Percentiles rank a stretch among this genome's conserved stretches.
Evolutionary conservation across 1,284 basidiomycete species (phyloP).

Genomic region (Sanghuangporus weigelae): DNA sequence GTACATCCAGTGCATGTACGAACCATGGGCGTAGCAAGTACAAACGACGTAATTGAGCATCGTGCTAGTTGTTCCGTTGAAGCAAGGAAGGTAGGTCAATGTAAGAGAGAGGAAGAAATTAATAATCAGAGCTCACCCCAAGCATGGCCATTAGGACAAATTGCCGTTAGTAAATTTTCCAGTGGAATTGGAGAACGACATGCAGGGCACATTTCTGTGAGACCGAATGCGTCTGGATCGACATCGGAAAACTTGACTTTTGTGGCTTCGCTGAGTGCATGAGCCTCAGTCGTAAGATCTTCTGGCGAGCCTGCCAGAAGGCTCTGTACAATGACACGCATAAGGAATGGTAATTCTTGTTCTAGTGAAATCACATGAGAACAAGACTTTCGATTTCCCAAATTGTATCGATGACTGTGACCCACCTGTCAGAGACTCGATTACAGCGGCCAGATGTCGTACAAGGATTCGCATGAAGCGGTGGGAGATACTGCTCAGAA

Average conservation of each 20-base stretch:
- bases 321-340: slow-evolving; percentile 16
- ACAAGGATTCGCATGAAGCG: slow-evolving; percentile 50
- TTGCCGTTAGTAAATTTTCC: slow-evolving; percentile 49
- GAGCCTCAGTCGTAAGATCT: slow-evolving; percentile 2
- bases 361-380: slow-evolving; percentile 10
- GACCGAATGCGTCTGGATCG: slow-evolving; percentile 15
- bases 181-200: slow-evolving; percentile 54
- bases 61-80: slow-evolving; percentile 41
- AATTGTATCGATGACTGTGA: slow-evolving; percentile 1
- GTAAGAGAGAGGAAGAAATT: background rate
- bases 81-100: background rate
- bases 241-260: slow-evolving; percentile 7
- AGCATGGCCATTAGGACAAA: slow-evolving; percentile 59
- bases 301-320: slow-evolving; percentile 14
- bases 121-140: slow-evolving; percentile 45
- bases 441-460: slow-evolving; percentile 47
- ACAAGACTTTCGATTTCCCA: slow-evolving; percentile 1
- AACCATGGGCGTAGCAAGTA: slow-evolving; percentile 60
- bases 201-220: slow-evolving; percentile 64
- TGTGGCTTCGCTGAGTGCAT: slow-evolving; percentile 1
- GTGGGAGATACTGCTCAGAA: slow-evolving; percentile 48
- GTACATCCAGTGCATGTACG: slow-evolving; percentile 67
- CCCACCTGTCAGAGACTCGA: slow-evolving; percentile 42
- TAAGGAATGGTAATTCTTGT: slow-evolving; percentile 16
- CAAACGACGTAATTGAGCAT: slow-evolving; percentile 68